Conservation (phyloP, 2,329 filamentous ascomycete genomes). For the Neopestalotiopsis clavispora region DNA sequence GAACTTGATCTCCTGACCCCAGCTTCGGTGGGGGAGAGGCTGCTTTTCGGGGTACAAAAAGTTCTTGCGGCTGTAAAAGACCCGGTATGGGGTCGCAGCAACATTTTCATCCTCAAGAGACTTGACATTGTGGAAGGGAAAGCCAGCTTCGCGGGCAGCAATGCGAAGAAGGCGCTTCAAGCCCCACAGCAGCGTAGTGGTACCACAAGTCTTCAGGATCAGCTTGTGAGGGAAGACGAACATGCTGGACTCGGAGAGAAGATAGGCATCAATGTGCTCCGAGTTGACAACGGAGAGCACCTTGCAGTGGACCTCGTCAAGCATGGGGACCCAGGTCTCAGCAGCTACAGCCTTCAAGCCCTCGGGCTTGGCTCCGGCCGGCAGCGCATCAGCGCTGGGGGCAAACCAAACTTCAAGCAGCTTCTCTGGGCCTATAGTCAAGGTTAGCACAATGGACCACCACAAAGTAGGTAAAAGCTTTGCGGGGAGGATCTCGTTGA, state of each 20-base stretch:
- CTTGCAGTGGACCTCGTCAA: slow-evolving; percentile 98
- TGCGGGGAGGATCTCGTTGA: not conserved
- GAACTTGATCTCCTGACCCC: slow-evolving; percentile 93
- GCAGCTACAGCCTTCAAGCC: slow-evolving; percentile 86
- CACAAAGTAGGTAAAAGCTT: slow-evolving; percentile 8
- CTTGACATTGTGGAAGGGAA: slow-evolving; percentile 76
- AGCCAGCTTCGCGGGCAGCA: slow-evolving; percentile 85
- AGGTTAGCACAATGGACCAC: not conserved
- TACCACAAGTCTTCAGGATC: slow-evolving; percentile 97
- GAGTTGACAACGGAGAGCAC: slow-evolving; percentile 93
- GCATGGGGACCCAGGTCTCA: slow-evolving; percentile 93
- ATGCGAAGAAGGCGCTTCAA: slow-evolving; percentile 92
- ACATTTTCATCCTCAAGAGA: slow-evolving; percentile 70
- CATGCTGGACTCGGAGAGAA: slow-evolving; percentile 99
- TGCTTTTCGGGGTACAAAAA: slow-evolving; percentile 96
- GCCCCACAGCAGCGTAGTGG: slow-evolving; percentile 89
- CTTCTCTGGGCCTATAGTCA: slow-evolving; percentile 82
- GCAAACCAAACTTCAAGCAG: slow-evolving; percentile 98
- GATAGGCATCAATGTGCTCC: slow-evolving; percentile 92
- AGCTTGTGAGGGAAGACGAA: slow-evolving; percentile 99
- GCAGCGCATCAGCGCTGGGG: slow-evolving; percentile 74
- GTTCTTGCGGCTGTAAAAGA: slow-evolving; percentile 99
- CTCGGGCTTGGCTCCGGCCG: slow-evolving; percentile 70
- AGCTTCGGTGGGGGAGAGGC: slow-evolving; percentile 92
- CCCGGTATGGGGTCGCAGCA: slow-evolving; percentile 87